Base-by-base conservation (phyloP, 192 early-diverging fungal genomes). In the Backusella macrospora region DNA sequence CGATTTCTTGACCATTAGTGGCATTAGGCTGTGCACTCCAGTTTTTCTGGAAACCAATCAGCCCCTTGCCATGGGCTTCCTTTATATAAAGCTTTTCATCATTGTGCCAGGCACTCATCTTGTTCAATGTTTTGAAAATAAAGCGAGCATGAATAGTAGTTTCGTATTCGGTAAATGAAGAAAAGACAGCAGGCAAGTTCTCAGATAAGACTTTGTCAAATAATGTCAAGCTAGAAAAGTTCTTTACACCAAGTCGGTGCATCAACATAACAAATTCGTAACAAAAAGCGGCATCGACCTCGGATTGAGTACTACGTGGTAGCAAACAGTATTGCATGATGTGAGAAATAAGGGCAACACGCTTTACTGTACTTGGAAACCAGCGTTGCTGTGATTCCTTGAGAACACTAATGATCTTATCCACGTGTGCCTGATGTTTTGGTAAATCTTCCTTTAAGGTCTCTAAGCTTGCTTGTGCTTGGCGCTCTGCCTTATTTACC, bases 311-410 rank as follows among this genome's bases (percentile, higher is more conserved):
- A 48, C 87, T 80, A 37, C 95, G 84, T 21, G 94, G 94, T 38
- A 85, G 83, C 29, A 96, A 73, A 73, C 94, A 95, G 74, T 89
- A 84, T 67, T 95, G 93, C 14, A 93, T 82, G 5, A 92, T 75
- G 15, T 78, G 75, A 0, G 71, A 73, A 39, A 85, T 80, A 8
- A 87, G 73, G 1, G 83, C 81, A 6, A 73, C 63, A 5, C 86
- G 82, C 6, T 85, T 79, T 0, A 76, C 38, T 12, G 52, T 68
- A 15, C 43, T 72, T 16, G 49, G 55, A 55, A 80, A 80, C 78
- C 78, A 80, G 8, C 74, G 73, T 4, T 34, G 29, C 10, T 76
- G 68, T 1, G 74, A 75, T 5, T 48, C 70, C 12, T 75, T 71
- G 2, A 80, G 47, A 3, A 75, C 44, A 2, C 16, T 47, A 0